These are phyloP conservation scores for Mycosphaerella arachidis DNA, from an alignment of 2,329 filamentous ascomycete species.

Conservation along the genomic window DNA sequence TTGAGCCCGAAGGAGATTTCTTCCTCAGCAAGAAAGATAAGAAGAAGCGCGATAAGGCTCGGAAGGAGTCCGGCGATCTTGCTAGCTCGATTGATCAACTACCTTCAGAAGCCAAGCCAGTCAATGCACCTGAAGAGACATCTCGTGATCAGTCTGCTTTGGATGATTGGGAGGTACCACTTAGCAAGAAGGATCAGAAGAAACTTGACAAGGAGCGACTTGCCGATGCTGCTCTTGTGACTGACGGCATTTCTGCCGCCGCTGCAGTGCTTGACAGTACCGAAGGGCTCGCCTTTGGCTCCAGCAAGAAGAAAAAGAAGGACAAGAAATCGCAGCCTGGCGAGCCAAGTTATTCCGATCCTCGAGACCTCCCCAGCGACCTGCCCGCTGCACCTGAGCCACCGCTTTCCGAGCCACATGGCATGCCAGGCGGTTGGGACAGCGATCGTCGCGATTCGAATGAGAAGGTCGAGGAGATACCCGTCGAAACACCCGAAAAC, in stretches of 20 bases:
- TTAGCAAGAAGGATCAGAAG: slow-evolving; percentile 37
- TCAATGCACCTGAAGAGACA: background rate
- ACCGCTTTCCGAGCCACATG: slow-evolving; percentile 6
- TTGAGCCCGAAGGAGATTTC: slow-evolving; percentile 9
- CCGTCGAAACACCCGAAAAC: slow-evolving; percentile 12
- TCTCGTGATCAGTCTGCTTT: background rate
- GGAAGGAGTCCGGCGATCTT: slow-evolving; percentile 23
- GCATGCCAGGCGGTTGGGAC: slow-evolving; percentile 30
- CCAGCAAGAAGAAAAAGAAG: slow-evolving; percentile 32
- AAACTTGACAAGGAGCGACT: slow-evolving; percentile 40
- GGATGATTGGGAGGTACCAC: slow-evolving; percentile 29
- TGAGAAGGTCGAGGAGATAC: slow-evolving; percentile 16
- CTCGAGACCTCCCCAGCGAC: slow-evolving; percentile 13
- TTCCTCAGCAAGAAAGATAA: slow-evolving; percentile 47
- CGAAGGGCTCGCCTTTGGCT: slow-evolving; percentile 19
- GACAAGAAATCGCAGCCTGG: slow-evolving; percentile 37
- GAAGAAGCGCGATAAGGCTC: slow-evolving; percentile 41
- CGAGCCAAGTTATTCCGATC: slow-evolving; percentile 33
- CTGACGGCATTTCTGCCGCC: slow-evolving; percentile 26
- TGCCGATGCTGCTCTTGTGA: slow-evolving; percentile 26
- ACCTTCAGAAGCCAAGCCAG: background rate
- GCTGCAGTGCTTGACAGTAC: slow-evolving; percentile 19
- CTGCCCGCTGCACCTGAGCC: slow-evolving; percentile 1
- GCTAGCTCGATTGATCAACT: background rate
- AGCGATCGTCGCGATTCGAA: slow-evolving; percentile 21